Evolutionary conservation across 192 early-diverging fungal species (phyloP), one percentile per base, ranked within the genome.

Genomic region (Podila horticola): DNA sequence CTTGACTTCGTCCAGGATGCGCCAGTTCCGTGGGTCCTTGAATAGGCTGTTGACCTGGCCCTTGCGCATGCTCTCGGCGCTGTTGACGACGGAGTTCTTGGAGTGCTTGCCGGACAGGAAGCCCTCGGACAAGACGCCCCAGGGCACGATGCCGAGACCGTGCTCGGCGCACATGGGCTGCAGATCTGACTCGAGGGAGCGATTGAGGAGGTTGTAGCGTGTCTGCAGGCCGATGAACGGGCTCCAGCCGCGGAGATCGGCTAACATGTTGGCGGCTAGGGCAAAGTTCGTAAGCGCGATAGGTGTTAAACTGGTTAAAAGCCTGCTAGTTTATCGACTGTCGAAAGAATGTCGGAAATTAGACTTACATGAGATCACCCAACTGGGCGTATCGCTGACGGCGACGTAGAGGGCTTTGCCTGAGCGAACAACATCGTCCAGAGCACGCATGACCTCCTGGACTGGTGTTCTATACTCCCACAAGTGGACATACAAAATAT

Each of bases 401-500:
- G 85, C 91, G 3, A 90, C 67, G 73, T 93, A 93, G 0, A 85
- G 62, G 1, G 86, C 90, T 71, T 93, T 91, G 20, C 93, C 92
- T 7, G 79, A 58, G 19, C 86, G 64, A 19, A 94, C 88, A 64
- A 91, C 68, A 66, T 94, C 92, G 64, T 94, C 66, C 4, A 94
- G 69, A 2, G 93, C 90, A 50, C 85, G 79, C 88, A 94, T 90
- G 17, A 91, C 91, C 68, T 94, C 93, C 62, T 91, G 86, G 28
- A 91, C 81, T 4, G 93, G 87, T 0, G 92, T 90, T 30, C 82
- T 64, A 59, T 74, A 87, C 28, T 87, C 86, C 71, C 70, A 87
- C 22, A 81, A n/a, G 36, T 87, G 86, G 6, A 87, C 76, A 64
- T 87, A 87, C 5, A 87, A 69, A 31, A 87, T 55, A 59, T 88